Conservation (phyloP, 352 stramenopile genomes). For the Phytophthora kernoviae region DNA sequence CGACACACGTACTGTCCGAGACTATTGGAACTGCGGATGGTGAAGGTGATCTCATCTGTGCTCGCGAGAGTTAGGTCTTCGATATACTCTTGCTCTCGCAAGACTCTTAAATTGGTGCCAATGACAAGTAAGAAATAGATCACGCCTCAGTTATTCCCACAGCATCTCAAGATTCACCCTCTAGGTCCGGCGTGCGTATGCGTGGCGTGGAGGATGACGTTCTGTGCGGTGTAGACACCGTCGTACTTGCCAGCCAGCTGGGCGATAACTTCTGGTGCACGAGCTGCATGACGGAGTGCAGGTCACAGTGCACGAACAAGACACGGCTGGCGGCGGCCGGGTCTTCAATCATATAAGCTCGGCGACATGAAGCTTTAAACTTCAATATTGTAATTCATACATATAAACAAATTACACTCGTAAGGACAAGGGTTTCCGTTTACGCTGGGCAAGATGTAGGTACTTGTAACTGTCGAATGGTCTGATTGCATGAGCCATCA, state of each 20-base stretch:
- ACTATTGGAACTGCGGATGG: constrained; percentile 39
- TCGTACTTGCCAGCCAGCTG: constrained; percentile 39
- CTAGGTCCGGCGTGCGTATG: constrained; percentile 80
- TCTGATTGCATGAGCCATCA: too few relatives aligned
- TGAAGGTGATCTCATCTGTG: constrained; percentile 33
- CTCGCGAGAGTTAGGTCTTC: constrained; percentile 43
- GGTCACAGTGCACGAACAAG: constrained; percentile 53
- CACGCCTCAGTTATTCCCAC: neutral
- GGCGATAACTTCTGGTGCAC: constrained; percentile 53
- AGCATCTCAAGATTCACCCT: neutral
- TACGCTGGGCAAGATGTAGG: too few relatives aligned
- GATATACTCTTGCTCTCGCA: constrained; percentile 51
- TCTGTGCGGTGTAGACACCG: constrained; percentile 52
- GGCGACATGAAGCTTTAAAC: too few relatives aligned
- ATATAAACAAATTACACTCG: too few relatives aligned
- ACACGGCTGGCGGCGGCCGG: constrained; percentile 28
- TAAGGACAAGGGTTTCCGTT: too few relatives aligned
- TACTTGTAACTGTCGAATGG: too few relatives aligned
- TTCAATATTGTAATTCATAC: too few relatives aligned
- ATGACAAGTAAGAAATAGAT: neutral
- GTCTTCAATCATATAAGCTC: constrained; percentile 62
- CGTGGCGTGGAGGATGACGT: constrained; percentile 73
- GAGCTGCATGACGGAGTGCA: constrained; percentile 47
- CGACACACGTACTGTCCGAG: constrained; percentile 46
- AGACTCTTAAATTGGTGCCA: constrained; percentile 24